phyloP scores from a whole-genome alignment of 805 yeast genomes.

The Lachancea kluyveri region DNA sequence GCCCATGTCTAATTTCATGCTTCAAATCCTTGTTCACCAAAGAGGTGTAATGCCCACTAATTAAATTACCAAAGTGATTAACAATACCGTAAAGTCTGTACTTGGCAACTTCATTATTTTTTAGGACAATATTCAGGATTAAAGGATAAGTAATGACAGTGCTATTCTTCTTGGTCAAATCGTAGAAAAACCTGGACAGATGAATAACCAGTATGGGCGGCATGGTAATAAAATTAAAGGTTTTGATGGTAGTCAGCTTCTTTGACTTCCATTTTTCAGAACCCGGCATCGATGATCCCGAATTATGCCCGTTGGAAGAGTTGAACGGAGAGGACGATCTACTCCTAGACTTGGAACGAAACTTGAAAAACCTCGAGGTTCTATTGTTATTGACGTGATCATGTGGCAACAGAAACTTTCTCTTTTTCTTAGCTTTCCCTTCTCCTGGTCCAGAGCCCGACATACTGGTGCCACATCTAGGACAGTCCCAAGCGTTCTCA shows the following conservation, averaged over 20 bases:
- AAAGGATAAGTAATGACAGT: slow-evolving; percentile 52
- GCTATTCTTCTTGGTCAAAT: slow-evolving; percentile 47
- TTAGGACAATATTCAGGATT: slow-evolving; percentile 41
- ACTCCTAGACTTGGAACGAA: slow-evolving; percentile 21
- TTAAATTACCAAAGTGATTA: slow-evolving; percentile 63
- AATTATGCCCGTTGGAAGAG: too few species aligned
- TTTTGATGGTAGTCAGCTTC: slow-evolving; percentile 49
- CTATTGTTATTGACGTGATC: slow-evolving; percentile 3
- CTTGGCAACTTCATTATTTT: slow-evolving; percentile 29
- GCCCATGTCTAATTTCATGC: slow-evolving; percentile 26
- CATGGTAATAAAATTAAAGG: slow-evolving; percentile 65
- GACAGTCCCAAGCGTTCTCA: slow-evolving; percentile 83
- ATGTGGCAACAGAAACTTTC: slow-evolving; percentile 2
- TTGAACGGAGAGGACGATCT: slow-evolving; percentile 30
- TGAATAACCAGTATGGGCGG: slow-evolving; percentile 80
- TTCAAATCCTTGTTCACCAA: slow-evolving; percentile 45
- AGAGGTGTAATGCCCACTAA: slow-evolving; percentile 74
- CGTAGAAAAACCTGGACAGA: slow-evolving; percentile 67
- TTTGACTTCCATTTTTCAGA: slow-evolving; percentile 12
- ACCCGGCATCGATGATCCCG: slow-evolving; percentile 24
- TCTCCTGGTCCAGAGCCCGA: slow-evolving; percentile 8
- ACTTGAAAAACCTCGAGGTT: slow-evolving; percentile 17
- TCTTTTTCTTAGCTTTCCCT: slow-evolving; percentile 5
- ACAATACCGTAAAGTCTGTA: slow-evolving; percentile 59
- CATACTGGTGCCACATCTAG: slow-evolving; percentile 43